Evolutionary conservation across 257 asterid species (phyloP).

Genomic region (Osmanthus fragrans): DNA sequence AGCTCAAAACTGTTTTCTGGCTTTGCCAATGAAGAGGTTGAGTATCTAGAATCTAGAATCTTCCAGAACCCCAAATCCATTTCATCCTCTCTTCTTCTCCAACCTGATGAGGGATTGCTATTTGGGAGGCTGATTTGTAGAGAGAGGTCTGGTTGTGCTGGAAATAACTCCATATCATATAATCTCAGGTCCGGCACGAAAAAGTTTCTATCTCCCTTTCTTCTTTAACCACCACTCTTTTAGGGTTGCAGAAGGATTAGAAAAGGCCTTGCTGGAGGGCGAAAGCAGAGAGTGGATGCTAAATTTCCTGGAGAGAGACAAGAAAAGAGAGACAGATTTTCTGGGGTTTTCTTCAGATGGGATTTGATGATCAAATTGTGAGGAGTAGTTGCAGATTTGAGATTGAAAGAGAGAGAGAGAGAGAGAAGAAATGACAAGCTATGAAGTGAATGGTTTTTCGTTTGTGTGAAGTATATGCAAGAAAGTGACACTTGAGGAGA

Average conservation of each 20-base stretch:
- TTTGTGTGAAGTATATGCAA: slow-evolving; percentile 88
- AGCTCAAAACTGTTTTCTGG: slow-evolving; percentile 33
- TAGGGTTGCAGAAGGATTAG: slow-evolving; percentile 30
- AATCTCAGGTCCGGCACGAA: background rate
- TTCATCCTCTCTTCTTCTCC: slow-evolving; percentile 51
- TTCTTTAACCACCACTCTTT: background rate
- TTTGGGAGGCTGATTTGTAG: slow-evolving; percentile 79
- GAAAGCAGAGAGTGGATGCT: slow-evolving; percentile 9
- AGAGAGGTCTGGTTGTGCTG: slow-evolving; percentile 88
- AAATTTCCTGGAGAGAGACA: slow-evolving; percentile 20
- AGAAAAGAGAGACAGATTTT: slow-evolving; percentile 14
- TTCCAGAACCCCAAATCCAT: slow-evolving; percentile 65
- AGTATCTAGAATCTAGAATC: slow-evolving; percentile 56
- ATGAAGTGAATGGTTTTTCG: slow-evolving; percentile 70
- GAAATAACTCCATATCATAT: slow-evolving; percentile 69
- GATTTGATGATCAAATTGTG: slow-evolving; percentile 39
- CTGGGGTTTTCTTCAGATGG: slow-evolving; percentile 36
- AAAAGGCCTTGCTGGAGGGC: background rate
- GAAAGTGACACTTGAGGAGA: slow-evolving; percentile 76
- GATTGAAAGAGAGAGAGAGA: slow-evolving; percentile 43
- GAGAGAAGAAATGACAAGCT: slow-evolving; percentile 47
- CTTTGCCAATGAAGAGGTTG: slow-evolving; percentile 34
- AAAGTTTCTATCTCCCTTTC: background rate
- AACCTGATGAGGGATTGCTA: slow-evolving; percentile 48
- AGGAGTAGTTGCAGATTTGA: slow-evolving; percentile 58